Conservation (phyloP, 2,329 filamentous ascomycete genomes). For the Phialophora expanda region DNA sequence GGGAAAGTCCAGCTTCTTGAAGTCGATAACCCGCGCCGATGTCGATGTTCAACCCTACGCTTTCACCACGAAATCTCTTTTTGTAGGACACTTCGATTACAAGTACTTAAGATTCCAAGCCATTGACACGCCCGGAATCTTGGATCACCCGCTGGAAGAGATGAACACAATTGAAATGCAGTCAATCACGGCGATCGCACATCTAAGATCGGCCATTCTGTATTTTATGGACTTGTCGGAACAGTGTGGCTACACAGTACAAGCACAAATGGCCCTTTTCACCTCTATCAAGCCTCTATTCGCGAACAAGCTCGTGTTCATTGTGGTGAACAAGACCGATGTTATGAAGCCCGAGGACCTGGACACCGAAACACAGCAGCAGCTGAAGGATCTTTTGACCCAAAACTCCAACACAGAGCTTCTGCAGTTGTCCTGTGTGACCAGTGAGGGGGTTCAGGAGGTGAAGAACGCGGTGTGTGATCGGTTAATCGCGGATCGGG, state of each 20-base stretch:
- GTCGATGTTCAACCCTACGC: conserved; percentile 97
- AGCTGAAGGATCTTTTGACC: conserved; percentile 74
- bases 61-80: conserved; percentile 96
- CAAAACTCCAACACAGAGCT: conserved; percentile 91
- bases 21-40: conserved; percentile 89
- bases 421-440: conserved; percentile 92
- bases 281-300: conserved; percentile 96
- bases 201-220: conserved; percentile 90
- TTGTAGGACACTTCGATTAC: conserved; percentile 97
- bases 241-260: conserved; percentile 92
- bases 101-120: conserved; percentile 90
- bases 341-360: conserved; percentile 86
- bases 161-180: conserved; percentile 99
- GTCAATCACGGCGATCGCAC: conserved; percentile 95
- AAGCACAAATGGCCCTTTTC: conserved; percentile 92
- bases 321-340: conserved; percentile 99
- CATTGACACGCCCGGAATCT: conserved; percentile 97
- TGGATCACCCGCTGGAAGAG: conserved; percentile 96
- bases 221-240: conserved; percentile 99
- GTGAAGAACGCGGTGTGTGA: conserved; percentile 97
- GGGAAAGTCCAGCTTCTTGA: conserved; percentile 94
- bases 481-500: conserved; percentile 86
- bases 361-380: conserved; percentile 74
- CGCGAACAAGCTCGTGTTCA: conserved; percentile 94
- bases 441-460: conserved; percentile 88